Evolutionary conservation across 805 yeast genomes (phyloP), one percentile per base, ranked within the genome.

Genomic region (Candida manassasensis): DNA sequence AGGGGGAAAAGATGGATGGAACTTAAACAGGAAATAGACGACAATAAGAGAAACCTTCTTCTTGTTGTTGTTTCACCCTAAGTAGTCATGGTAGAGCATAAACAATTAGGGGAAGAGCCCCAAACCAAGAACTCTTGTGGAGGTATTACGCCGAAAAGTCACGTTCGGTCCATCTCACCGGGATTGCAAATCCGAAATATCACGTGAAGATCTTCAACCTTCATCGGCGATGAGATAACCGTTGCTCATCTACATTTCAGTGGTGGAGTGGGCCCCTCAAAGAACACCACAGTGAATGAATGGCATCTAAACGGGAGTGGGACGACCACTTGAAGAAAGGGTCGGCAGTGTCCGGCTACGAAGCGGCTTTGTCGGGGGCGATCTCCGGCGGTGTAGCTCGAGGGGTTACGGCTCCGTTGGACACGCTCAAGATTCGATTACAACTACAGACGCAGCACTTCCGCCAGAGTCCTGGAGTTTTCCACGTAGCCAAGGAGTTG

Each of bases 371-470:
- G 0, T 84, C 90, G 0, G 96, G 95, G 1, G 78, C 84, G 0
- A 44, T 73, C 0, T 79, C 93, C 0, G 95, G 95, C 9, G 73
- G 71, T 2, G 58, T 69, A 2, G 68, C 73, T 24, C 74, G 86
- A 38, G 74, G 76, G 35, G 56, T 75, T 15, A 73, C 82, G 1
- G 89, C 95, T 2, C 95, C 95, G 3, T 59, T 86, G 27, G 95
- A 85, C 47, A 80, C 84, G 10, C 55, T 85, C 35, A 86, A 86
- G 56, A 84, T 85, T 44, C 63, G 94, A 35, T 63, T 83, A 24
- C 95, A 85, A 52, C 61, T 85, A 2, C 79, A 74, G 40, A 59
- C 63, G 0, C 35, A 45, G 5, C 47, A 49, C 1, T 48, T 24
- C 35, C 33, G 38, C 4, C 21, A 38, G 21, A 35, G 39, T 13